Evolutionary conservation across 2,329 filamentous ascomycete species (phyloP).

Genomic region (Phialocephala sp.): DNA sequence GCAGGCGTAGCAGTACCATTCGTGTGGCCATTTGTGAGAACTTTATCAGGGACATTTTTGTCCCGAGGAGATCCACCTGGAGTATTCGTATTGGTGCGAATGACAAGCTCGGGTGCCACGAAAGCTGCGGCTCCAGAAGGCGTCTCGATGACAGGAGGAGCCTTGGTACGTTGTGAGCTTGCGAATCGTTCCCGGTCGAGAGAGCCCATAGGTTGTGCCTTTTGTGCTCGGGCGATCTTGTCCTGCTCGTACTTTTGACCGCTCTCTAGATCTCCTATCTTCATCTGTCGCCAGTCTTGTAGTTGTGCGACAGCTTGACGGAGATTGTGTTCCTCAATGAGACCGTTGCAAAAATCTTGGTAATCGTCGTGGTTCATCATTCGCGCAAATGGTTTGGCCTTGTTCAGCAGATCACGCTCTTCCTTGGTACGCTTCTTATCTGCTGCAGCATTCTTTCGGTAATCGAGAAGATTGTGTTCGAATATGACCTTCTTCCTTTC

Average conservation of each 20-base stretch:
- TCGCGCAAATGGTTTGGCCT: constrained; percentile 92
- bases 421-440: constrained; percentile 98
- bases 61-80: constrained; percentile 24
- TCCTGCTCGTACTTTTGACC: constrained; percentile 94
- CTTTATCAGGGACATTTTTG: constrained; percentile 57
- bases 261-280: constrained; percentile 81
- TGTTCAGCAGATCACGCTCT: constrained; percentile 87
- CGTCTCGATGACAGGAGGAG: constrained; percentile 66
- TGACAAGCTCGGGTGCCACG: constrained; percentile 78
- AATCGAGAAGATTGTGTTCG: constrained; percentile 91
- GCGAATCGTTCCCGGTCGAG: constrained; percentile 84
- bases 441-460: constrained; percentile 83
- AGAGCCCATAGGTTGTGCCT: constrained; percentile 73
- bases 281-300: constrained; percentile 89
- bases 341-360: constrained; percentile 79
- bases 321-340: constrained; percentile 90
- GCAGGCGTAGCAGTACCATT: constrained; percentile 45
- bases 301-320: constrained; percentile 88
- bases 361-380: constrained; percentile 97
- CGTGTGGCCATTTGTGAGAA: constrained; percentile 57
- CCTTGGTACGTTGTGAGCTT: constrained; percentile 70
- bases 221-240: constrained; percentile 77
- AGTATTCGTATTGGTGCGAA: constrained; percentile 39
- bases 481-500: constrained; percentile 97
- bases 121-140: constrained; percentile 77